Conservation (phyloP, 2,329 filamentous ascomycete species). For the Byssothecium circinans region DNA sequence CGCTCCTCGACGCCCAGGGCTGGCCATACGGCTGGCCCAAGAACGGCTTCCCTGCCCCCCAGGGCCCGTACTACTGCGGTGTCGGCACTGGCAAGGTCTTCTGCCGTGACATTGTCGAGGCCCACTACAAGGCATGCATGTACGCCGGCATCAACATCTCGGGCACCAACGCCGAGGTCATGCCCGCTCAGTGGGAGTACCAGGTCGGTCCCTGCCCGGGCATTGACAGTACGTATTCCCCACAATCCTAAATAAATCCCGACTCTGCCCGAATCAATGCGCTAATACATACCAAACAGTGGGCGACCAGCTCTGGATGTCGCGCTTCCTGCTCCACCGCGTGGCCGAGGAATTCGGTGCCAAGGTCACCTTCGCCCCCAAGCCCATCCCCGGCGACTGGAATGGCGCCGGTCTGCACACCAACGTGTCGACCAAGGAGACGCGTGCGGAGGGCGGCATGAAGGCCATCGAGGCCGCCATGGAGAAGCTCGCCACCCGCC, state of each 20-base stretch:
- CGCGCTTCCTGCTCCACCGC: constrained; percentile 83
- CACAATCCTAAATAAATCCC: not conserved
- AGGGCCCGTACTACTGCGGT: constrained; percentile 97
- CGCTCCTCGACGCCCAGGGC: constrained; percentile 79
- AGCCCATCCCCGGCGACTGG: constrained; percentile 95
- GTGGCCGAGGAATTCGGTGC: constrained; percentile 96
- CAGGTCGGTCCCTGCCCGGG: constrained; percentile 89
- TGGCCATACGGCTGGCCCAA: constrained; percentile 92
- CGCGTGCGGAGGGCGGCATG: constrained; percentile 90
- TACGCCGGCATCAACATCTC: constrained; percentile 92
- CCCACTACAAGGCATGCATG: constrained; percentile 87
- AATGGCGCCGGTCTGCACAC: constrained; percentile 92
- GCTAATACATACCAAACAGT: constrained; percentile 56
- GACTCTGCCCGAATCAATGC: constrained; percentile 2
- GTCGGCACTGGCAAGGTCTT: constrained; percentile 96
- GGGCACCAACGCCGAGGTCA: constrained; percentile 98
- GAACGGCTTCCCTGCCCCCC: constrained; percentile 86
- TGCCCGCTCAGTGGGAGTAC: constrained; percentile 98
- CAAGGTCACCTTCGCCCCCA: constrained; percentile 92
- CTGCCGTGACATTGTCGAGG: constrained; percentile 96
- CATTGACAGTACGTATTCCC: constrained; percentile 68
- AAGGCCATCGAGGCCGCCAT: constrained; percentile 85
- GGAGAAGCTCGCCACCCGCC: constrained; percentile 55
- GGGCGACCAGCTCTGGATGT: constrained; percentile 96
- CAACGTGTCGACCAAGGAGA: constrained; percentile 90